These are phyloP conservation scores for Xylariaceae sp. DNA, from an alignment of 2,329 filamentous ascomycete species.

Conservation along the genomic window DNA sequence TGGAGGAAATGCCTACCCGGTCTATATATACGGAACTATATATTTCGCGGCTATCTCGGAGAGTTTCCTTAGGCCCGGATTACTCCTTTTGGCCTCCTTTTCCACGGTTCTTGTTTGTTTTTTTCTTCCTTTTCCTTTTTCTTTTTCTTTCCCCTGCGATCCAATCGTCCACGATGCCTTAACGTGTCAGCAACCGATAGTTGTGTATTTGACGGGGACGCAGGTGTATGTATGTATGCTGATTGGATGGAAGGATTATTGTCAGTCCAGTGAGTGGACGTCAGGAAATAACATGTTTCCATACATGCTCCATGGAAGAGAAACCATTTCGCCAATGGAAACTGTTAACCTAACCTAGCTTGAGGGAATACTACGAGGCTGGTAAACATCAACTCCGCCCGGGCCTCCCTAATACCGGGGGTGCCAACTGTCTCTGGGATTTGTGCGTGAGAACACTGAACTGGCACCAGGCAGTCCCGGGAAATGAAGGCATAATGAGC, in stretches of 20 bases:
- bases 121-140: too few relatives aligned
- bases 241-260: not conserved
- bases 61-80: not conserved
- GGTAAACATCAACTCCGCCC: not conserved
- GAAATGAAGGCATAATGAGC: not conserved
- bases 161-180: not conserved
- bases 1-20: too few relatives aligned
- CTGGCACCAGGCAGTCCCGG: not conserved
- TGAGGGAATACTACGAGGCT: not conserved
- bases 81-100: not conserved
- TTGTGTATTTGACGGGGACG: not conserved
- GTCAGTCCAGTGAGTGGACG: not conserved
- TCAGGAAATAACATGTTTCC: not conserved
- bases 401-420: not conserved
- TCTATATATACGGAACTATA: too few relatives aligned
- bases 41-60: not conserved
- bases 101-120: too few relatives aligned
- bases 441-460: not conserved
- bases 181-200: not conserved
- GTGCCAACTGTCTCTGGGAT: not conserved
- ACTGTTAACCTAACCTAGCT: not conserved
- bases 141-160: not conserved
- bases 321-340: not conserved
- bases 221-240: not conserved
- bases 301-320: not conserved